phyloP scores from a whole-genome alignment of 768 basidiomycete species.

The Suillus lakei region DNA sequence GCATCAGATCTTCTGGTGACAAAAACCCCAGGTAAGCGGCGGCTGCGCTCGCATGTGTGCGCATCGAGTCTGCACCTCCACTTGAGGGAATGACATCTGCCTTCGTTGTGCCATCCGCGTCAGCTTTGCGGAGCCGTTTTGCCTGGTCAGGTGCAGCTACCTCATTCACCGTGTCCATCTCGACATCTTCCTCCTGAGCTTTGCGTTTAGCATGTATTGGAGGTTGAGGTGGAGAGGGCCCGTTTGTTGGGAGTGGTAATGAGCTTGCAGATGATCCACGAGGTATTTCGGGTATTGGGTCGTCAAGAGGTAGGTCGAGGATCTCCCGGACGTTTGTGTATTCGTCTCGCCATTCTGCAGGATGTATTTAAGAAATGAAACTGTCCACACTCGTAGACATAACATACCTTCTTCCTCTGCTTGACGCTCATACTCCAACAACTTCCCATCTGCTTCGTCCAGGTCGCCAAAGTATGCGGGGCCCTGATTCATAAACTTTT shows the following conservation, averaged over 20 bases:
- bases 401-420: constrained; percentile 74
- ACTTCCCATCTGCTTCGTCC: constrained; percentile 72
- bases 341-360: constrained; percentile 69
- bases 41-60: constrained; percentile 55
- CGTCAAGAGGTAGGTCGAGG: constrained; percentile 56
- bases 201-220: background rate
- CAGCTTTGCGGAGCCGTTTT: constrained; percentile 2
- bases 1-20: constrained; percentile 69
- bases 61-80: constrained; percentile 26
- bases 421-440: constrained; percentile 72
- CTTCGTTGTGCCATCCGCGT: background rate
- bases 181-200: background rate
- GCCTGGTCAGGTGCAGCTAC: constrained; percentile 4
- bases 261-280: constrained; percentile 26
- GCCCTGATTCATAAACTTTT: constrained; percentile 87
- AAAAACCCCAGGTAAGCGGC: constrained; percentile 78
- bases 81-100: background rate
- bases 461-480: constrained; percentile 91
- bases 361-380: background rate
- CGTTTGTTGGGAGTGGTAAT: constrained; percentile 27
- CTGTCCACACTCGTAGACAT: background rate
- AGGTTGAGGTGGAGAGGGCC: constrained; percentile 3
- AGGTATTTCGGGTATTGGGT: constrained; percentile 57
- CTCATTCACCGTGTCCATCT: background rate
- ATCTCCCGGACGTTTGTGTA: constrained; percentile 56